A percentile compares a stretch with the other conserved stretches of the same genome.
phyloP scores from a whole-genome alignment of 1,139 yeast genomes.

The Saccharomyces hybrid region DNA sequence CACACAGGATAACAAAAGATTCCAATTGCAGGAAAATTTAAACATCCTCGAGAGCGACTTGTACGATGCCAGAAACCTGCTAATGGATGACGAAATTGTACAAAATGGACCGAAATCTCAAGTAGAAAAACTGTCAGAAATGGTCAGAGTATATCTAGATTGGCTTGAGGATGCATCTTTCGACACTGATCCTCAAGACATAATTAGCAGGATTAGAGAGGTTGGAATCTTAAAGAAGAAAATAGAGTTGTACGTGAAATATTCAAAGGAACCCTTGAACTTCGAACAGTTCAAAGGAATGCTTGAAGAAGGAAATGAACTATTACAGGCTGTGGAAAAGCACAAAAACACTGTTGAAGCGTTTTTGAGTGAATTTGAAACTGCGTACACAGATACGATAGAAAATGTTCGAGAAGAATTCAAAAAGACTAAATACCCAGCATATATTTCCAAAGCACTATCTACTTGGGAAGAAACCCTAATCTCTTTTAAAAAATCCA shows the following conservation, averaged over 20 bases:
- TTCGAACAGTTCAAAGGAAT: constrained; percentile 36
- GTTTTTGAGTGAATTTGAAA: constrained; percentile 13
- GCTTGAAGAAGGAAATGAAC: constrained; percentile 13
- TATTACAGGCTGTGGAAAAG: constrained; percentile 7
- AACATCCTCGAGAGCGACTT: constrained; percentile 53
- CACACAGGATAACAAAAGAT: constrained; percentile 42
- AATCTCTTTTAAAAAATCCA: constrained; percentile 7
- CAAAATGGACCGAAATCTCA: constrained; percentile 35
- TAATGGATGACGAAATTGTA: constrained; percentile 43
- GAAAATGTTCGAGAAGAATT: constrained; percentile 7
- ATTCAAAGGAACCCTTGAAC: constrained; percentile 34
- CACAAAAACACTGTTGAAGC: constrained; percentile 8
- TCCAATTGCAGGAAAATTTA: constrained; percentile 41
- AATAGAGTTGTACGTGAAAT: constrained; percentile 31
- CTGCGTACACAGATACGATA: constrained; percentile 6
- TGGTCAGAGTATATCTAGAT: constrained; percentile 49
- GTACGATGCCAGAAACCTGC: constrained; percentile 47
- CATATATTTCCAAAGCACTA: constrained; percentile 4
- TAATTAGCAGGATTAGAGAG: constrained; percentile 31
- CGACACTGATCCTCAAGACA: constrained; percentile 38
- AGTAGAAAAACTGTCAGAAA: constrained; percentile 33
- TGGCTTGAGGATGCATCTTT: constrained; percentile 79
- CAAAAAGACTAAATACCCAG: constrained; percentile 9
- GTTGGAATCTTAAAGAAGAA: constrained; percentile 28
- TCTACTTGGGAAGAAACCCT: constrained; percentile 6